These are phyloP conservation scores for Pseudozyma tsukubaensis DNA, from an alignment of 1,284 basidiomycete species.

Conservation along the genomic window DNA sequence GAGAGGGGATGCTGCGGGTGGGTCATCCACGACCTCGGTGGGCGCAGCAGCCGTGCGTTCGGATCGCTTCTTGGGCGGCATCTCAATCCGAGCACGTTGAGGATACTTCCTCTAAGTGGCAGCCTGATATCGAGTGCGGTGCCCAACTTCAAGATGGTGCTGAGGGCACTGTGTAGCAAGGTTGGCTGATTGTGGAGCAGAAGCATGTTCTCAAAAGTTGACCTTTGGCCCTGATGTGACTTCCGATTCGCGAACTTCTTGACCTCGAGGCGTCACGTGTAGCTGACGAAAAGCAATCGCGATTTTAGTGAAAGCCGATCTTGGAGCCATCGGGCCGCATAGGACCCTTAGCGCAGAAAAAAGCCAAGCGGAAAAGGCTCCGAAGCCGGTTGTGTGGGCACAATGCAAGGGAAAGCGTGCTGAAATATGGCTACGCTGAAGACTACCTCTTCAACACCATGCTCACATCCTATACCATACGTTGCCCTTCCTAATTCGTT, in stretches of 20 bases:
- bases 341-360: conserved; percentile 11
- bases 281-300: not conserved
- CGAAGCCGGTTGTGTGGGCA: conserved; percentile 6
- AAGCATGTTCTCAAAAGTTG: not conserved
- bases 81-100: not conserved
- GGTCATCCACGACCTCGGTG: not conserved
- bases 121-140: not conserved
- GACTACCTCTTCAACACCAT: not conserved
- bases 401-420: not conserved
- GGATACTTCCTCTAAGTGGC: not conserved
- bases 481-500: no score
- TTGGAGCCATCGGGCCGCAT: conserved; percentile 1
- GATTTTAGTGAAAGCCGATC: not conserved
- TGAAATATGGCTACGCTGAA: not conserved
- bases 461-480: not conserved
- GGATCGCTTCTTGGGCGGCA: conserved; percentile 37
- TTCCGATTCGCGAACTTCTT: conserved; percentile 46
- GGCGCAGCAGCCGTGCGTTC: conserved; percentile 12
- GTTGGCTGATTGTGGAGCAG: not conserved
- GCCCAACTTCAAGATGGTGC: not conserved
- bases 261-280: conserved; percentile 9
- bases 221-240: not conserved
- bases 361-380: conserved; percentile 33
- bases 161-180: conserved; percentile 1
- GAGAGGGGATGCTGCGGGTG: conserved; percentile 7